Conservation (phyloP, 2,329 filamentous ascomycete genomes). For the Conoideocrella luteorostrata region DNA sequence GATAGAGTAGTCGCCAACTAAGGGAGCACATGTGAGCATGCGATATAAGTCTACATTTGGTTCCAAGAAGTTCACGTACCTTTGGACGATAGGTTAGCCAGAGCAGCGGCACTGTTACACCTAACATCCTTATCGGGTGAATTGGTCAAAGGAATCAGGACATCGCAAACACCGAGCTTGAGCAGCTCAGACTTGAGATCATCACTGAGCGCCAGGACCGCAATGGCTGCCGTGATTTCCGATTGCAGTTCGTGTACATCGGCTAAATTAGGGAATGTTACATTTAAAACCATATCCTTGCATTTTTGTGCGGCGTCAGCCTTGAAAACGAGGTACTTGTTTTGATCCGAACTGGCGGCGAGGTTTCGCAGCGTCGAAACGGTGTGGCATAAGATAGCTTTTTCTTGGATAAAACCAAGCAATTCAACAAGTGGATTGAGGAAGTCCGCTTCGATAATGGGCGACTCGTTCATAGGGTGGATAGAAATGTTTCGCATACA, state of each 20-base stretch:
- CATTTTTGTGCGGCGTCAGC: slow-evolving; percentile 97
- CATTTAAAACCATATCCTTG: slow-evolving; percentile 90
- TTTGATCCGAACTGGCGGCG: slow-evolving; percentile 91
- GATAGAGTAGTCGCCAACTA: slow-evolving; percentile 93
- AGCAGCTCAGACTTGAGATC: slow-evolving; percentile 89
- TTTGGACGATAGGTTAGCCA: slow-evolving; percentile 96
- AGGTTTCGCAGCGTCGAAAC: slow-evolving; percentile 95
- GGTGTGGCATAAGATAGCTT: slow-evolving; percentile 97
- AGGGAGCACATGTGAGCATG: slow-evolving; percentile 1
- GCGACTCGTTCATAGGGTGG: slow-evolving; percentile 93
- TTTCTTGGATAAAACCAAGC: slow-evolving; percentile 90
- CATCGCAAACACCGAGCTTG: slow-evolving; percentile 90
- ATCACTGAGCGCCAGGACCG: slow-evolving; percentile 89
- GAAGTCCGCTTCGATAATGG: slow-evolving; percentile 97
- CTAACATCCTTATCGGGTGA: slow-evolving; percentile 97
- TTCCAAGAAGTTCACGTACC: slow-evolving; percentile 45
- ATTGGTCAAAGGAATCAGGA: slow-evolving; percentile 89
- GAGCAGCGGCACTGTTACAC: slow-evolving; percentile 91
- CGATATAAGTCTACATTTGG: neutral
- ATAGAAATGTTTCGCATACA: slow-evolving; percentile 99
- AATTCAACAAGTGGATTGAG: slow-evolving; percentile 89
- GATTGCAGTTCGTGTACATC: too few relatives aligned
- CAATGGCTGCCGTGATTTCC: slow-evolving; percentile 99
- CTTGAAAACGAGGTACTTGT: slow-evolving; percentile 95
- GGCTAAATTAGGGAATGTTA: slow-evolving; percentile 86